Evolutionary conservation across 352 stramenopile genomes (phyloP).

Genomic region (Halophytophthora batemanensis): DNA sequence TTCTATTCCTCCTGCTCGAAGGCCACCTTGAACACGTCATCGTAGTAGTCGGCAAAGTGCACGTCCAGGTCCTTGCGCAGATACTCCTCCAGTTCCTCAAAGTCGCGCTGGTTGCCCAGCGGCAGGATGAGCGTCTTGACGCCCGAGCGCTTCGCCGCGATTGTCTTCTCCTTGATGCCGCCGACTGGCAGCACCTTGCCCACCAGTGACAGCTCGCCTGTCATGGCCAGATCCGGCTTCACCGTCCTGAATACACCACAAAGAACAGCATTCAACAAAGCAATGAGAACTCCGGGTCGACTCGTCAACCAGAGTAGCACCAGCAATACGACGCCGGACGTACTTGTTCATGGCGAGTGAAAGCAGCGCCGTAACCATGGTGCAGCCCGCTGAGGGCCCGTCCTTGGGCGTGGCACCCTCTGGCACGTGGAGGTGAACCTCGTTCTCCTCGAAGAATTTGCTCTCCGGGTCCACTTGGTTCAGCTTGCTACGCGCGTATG

Average conservation of each 20-base stretch:
- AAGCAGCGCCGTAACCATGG: slow-evolving; percentile 97
- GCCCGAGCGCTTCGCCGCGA: slow-evolving; percentile 95
- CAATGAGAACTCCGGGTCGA: neutral
- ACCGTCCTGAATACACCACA: slow-evolving; percentile 66
- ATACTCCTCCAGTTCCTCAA: slow-evolving; percentile 96
- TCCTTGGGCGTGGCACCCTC: slow-evolving; percentile 99
- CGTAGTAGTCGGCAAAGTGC: slow-evolving; percentile 97
- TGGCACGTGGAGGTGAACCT: slow-evolving; percentile 98
- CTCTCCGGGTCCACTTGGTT: slow-evolving; percentile 72
- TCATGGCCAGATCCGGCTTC: slow-evolving; percentile 97
- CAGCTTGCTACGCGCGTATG: slow-evolving; percentile 86
- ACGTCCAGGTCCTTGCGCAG: slow-evolving; percentile 95
- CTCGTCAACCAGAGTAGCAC: neutral
- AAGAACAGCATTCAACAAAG: slow-evolving; percentile 2
- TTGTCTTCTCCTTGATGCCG: slow-evolving; percentile 99
- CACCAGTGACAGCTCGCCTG: slow-evolving; percentile 94
- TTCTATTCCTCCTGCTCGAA: slow-evolving; percentile 87
- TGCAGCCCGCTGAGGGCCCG: slow-evolving; percentile 96
- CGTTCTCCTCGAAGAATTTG: slow-evolving; percentile 93
- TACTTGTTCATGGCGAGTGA: slow-evolving; percentile 93
- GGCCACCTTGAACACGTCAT: slow-evolving; percentile 94
- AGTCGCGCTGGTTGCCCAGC: slow-evolving; percentile 94
- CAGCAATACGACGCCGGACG: too few species aligned
- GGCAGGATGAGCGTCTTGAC: slow-evolving; percentile 95
- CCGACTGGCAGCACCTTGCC: slow-evolving; percentile 98